Evolutionary conservation across 1,284 basidiomycete genomes (phyloP), one percentile per base, ranked within the genome.

Genomic region (Ganoderma boninense): DNA sequence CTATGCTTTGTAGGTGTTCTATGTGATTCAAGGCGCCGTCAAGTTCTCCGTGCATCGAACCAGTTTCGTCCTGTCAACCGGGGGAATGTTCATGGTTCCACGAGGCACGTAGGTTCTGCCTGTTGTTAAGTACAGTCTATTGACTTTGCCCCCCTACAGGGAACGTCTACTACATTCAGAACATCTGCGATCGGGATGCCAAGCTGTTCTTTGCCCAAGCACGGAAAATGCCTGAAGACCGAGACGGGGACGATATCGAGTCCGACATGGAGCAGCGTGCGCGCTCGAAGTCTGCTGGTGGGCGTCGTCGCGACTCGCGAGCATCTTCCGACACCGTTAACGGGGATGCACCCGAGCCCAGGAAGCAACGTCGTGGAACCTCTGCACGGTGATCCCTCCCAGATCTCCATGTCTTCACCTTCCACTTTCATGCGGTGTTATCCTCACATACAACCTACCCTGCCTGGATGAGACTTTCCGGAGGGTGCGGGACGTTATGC

Each of bases 161-260:
- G 38, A 99, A 99, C 81, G 88, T 88, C 8, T 99, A 99, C 81
- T 89, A 89, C 66, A 95, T 99, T 79, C 88, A 93, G 77, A 99
- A 99, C 80, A 91, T 97, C 29, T 90, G 89, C 23, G 87, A 93
- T 57, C 89, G 95, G 40, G 91, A 94, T 64, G 94, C 93, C 14
- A 90, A 89, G 76, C 82, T 99, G 10, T 97, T 97, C 84, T 99
- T 99, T 82, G 92, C 96, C 0, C 98, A 99, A 83, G 94, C 95
- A 0, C 90, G 97, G 46, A 95, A 95, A 81, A 83, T 94, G 66
- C 81, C 82, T 8, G 82, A 71, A 26, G 18, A 52, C 40, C 84
- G 62, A 18, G 62, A 62, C 13, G 66, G 32, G 5, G 71, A 70
- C 10, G 72, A 73, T 4, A 66, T 69, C 16, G 65, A 66, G 32